Evolutionary conservation across 768 basidiomycete genomes (phyloP), one percentile per base, ranked within the genome.

Genomic region (Termitomyces sp.): DNA sequence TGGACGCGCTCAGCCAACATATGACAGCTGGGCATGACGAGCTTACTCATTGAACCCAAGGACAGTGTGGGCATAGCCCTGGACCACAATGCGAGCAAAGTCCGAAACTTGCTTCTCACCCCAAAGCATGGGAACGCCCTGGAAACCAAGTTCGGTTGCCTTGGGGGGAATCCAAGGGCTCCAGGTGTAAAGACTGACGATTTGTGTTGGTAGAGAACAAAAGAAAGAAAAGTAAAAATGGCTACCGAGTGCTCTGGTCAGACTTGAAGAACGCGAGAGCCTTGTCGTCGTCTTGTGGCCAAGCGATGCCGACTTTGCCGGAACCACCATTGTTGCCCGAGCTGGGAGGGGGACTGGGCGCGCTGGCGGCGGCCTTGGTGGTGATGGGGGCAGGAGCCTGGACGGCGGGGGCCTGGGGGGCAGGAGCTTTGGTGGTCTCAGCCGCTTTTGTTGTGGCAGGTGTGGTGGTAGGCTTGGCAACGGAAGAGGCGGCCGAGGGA

Each of bases 1-100:
- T 35, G 30, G 44, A 58, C 50, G 26, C 20, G 26, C 20, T 58
- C 36, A 56, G 40, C 5, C 30, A 4, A 35, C 5, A 54, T 14
- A 61, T 57, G 36, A 61, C 18, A 52, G 48, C 43, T 23, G n/a
- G 4, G n/a, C 5, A 30, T 9, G 0, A 12, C 38, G 8, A 32
- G 14, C 85, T 12, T 59, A 93, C 93, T 94, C 94, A 67, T 96
- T 97, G 68, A 80, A 72, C 55, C 85, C 88, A 23, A 89, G 63
- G 43, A 78, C 82, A 55, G 67, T 66, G 26, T 72, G 64, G 55
- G 84, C 80, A 65, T 87, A 84, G 41, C 83, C 84, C 16, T 69
- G 62, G 50, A 77, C 72, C 33, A 86, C 80, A 46, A 73, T 59
- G 2, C 68, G 68, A 58, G 75, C 63, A 69, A 89, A 88, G 16